A percentile compares a stretch with the other conserved stretches of the same genome.
These are phyloP conservation scores for Acanthamoeba triangularis DNA, from an alignment of 208 protist species.

Conservation along the genomic window DNA sequence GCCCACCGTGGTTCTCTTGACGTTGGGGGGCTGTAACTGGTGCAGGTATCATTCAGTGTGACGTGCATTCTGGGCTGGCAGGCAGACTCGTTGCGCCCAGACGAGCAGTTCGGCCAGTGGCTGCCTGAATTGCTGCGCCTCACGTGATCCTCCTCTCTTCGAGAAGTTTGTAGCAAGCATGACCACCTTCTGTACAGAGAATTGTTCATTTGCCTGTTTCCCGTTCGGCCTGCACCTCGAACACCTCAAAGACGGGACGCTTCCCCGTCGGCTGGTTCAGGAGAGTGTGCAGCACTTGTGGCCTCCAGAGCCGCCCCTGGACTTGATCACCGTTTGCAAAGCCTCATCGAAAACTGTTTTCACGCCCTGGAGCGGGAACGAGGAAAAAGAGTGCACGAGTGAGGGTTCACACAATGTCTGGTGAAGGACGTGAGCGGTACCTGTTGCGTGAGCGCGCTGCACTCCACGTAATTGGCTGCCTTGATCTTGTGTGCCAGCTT, in stretches of 20 bases:
- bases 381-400: background rate
- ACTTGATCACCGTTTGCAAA: conserved; percentile 5
- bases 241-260: too few relatives aligned
- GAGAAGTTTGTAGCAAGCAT: background rate
- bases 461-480: conserved; percentile 43
- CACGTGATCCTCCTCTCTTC: background rate
- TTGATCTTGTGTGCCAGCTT: conserved; percentile 53
- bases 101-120: background rate
- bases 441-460: conserved; percentile 50
- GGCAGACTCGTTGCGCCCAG: background rate
- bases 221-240: too few relatives aligned
- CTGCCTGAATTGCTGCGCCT: background rate
- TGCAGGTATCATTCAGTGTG: background rate
- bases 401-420: too few relatives aligned
- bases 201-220: too few relatives aligned
- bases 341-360: conserved; percentile 60
- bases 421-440: conserved; percentile 1
- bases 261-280: too few relatives aligned
- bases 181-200: background rate
- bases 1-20: background rate
- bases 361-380: background rate
- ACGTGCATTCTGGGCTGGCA: background rate
- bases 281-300: conserved; percentile 11
- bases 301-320: background rate
- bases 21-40: too few relatives aligned